A percentile compares a stretch with the other conserved stretches of the same genome.
Conservation (phyloP, 306 rosid genomes). For the Ochetophila trinervis region DNA sequence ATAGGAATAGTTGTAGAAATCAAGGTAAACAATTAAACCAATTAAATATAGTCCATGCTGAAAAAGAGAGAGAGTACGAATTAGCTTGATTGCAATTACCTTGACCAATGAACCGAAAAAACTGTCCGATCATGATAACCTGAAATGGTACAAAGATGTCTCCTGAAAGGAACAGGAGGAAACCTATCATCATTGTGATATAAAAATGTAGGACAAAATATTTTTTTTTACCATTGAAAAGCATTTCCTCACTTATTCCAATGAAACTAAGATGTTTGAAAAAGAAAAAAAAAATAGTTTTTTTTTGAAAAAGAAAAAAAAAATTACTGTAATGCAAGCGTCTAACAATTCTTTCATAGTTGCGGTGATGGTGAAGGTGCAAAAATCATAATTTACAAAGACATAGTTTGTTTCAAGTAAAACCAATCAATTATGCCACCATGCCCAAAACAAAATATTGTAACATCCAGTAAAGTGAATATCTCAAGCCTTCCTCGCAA, state of each 20-base stretch:
- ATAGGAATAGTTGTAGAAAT: not conserved
- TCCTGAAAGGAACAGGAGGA: slow-evolving; percentile 58
- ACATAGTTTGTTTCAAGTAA: not conserved
- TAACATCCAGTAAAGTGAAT: not conserved
- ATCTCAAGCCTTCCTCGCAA: not conserved
- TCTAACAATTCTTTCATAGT: not conserved
- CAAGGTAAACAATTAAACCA: too few species aligned
- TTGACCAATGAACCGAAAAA: slow-evolving; percentile 96
- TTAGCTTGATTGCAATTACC: slow-evolving; percentile 44
- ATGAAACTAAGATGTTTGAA: too few species aligned
- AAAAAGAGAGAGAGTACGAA: not conserved
- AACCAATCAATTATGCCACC: not conserved
- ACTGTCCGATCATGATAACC: slow-evolving; percentile 97
- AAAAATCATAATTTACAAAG: not conserved
- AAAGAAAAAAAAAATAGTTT: too few species aligned
- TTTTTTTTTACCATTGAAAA: not conserved
- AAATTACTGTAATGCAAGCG: not conserved
- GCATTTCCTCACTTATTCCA: slow-evolving; percentile 15
- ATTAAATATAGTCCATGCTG: not conserved
- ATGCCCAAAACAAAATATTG: not conserved
- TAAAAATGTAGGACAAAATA: slow-evolving; percentile 9
- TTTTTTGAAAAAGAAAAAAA: too few species aligned
- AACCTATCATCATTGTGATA: not conserved
- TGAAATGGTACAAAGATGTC: slow-evolving; percentile 75
- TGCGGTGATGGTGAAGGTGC: not conserved